Base-by-base conservation (phyloP, 331 rosid species). In the Cydonia oblonga region DNA sequence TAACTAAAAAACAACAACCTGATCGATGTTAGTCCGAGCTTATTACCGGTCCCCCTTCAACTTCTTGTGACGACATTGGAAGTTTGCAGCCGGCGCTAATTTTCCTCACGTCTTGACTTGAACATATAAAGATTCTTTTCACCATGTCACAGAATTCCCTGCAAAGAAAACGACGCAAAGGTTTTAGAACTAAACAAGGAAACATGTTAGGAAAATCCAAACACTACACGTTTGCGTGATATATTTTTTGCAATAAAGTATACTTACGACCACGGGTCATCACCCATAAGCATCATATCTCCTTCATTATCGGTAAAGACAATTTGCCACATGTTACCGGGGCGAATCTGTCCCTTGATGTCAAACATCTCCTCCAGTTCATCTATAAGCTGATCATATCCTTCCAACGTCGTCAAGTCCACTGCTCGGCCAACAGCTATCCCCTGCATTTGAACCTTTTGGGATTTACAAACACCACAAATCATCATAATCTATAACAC, bases 141-240 rank as follows among this genome's bases (percentile, higher is more conserved):
- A 88, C 98, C 87, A 91, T 84, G 60, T 76, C 86, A 76, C 97
- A 93, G 83, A 93, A 93, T 74, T 91, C 96, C 53, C 98, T 93
- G 86, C 75, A 77, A 51, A 70, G 68, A 78, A 49, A 40, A 73
- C 19, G 64, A 57, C 9, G 64, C 74, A 24, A 40, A 8, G 76
- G 46, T 13, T 52, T 64, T 13, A 13, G 1, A 19, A 44, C 56
- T 25, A 57, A 59, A 22, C 40, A 9, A 9, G 33, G 49, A 30
- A 20, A 46, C 65, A 74, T 3, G 53, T 53, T 26, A 51, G 52
- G 26, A 35, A 42, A 30, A 14, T 54, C 57, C 52, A 32, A 53
- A 78, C 25, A 22, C 23, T 28, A 9, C 42, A 38, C 13, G 42
- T 9, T 38, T 38, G 42, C 9, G 42, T 9, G 42, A 38, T 38